Percentiles rank a stretch among this genome's conserved stretches.
Conservation (phyloP, 768 basidiomycete species). For the Hygrocybe punicea region DNA sequence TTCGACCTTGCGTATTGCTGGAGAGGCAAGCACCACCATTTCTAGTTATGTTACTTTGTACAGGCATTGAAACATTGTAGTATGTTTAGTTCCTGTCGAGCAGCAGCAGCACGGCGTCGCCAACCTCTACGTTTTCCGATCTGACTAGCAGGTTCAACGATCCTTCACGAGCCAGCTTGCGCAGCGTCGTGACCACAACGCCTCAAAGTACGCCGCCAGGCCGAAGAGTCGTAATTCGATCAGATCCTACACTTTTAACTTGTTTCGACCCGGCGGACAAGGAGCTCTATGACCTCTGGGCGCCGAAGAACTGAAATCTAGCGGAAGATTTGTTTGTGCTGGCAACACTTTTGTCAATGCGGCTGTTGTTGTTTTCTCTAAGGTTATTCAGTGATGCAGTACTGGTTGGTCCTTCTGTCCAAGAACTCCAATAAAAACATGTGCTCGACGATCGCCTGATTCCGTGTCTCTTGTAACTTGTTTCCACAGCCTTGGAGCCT, state of each 20-base stretch:
- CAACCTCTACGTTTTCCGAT: slow-evolving; percentile 36
- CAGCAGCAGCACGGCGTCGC: slow-evolving; percentile 21
- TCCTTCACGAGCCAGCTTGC: slow-evolving; percentile 31
- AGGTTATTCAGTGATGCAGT: too few relatives aligned
- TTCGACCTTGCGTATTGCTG: slow-evolving; percentile 4
- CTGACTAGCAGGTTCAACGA: slow-evolving; percentile 26
- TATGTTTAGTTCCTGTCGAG: not conserved
- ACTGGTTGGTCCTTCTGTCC: too few relatives aligned
- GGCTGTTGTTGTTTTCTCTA: too few relatives aligned
- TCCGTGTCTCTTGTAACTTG: too few relatives aligned
- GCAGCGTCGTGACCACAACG: slow-evolving; percentile 23
- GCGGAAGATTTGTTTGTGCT: not conserved
- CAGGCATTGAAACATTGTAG: not conserved
- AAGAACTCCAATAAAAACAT: too few relatives aligned
- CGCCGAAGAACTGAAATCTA: slow-evolving; percentile 40
- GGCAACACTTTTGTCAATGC: too few relatives aligned
- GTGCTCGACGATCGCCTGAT: too few relatives aligned
- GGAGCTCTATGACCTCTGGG: slow-evolving; percentile 79
- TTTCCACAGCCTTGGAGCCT: too few relatives aligned
- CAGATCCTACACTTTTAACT: slow-evolving; percentile 64
- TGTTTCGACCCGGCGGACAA: slow-evolving; percentile 75
- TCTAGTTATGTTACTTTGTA: not conserved
- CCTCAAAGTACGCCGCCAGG: slow-evolving; percentile 16
- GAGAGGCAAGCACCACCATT: slow-evolving; percentile 8
- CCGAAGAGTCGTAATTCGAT: slow-evolving; percentile 49